Percentiles rank a stretch among this genome's conserved stretches.
These are phyloP conservation scores for Nakataea oryzae DNA, from an alignment of 2,329 filamentous ascomycete species.

Conservation along the genomic window DNA sequence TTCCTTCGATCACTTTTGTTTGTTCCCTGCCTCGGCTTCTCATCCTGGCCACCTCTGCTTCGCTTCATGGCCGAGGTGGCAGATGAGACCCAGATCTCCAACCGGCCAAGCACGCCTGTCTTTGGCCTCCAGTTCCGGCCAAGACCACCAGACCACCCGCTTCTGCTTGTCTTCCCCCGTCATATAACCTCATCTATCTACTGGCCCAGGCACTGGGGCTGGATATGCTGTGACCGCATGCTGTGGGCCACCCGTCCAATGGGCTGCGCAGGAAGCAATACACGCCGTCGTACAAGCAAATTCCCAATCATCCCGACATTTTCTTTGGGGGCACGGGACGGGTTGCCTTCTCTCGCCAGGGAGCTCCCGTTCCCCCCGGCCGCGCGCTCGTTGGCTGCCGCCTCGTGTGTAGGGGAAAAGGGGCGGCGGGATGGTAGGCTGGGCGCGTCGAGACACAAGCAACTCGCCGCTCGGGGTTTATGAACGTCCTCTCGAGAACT, in stretches of 20 bases:
- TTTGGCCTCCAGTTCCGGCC: not conserved
- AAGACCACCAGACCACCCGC: not conserved
- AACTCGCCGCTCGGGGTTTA: not conserved
- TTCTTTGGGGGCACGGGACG: not conserved
- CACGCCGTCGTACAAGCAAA: not conserved
- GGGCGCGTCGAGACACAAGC: not conserved
- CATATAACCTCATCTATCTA: not conserved
- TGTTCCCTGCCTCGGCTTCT: not conserved
- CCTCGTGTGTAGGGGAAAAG: not conserved
- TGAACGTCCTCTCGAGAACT: not conserved
- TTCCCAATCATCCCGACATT: not conserved
- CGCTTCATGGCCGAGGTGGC: not conserved
- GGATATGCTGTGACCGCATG: slow-evolving; percentile 1
- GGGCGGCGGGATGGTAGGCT: not conserved
- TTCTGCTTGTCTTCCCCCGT: not conserved
- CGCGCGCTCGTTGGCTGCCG: not conserved
- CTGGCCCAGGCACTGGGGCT: not conserved
- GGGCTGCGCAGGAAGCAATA: not conserved
- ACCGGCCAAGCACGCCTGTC: not conserved
- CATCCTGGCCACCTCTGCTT: not conserved
- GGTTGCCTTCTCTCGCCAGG: not conserved
- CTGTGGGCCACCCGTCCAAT: not conserved
- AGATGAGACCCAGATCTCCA: not conserved
- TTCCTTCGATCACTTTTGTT: not conserved
- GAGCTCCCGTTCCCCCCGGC: not conserved